phyloP scores from a whole-genome alignment of 1,284 basidiomycete species.

The Malassezia dermatis region DNA sequence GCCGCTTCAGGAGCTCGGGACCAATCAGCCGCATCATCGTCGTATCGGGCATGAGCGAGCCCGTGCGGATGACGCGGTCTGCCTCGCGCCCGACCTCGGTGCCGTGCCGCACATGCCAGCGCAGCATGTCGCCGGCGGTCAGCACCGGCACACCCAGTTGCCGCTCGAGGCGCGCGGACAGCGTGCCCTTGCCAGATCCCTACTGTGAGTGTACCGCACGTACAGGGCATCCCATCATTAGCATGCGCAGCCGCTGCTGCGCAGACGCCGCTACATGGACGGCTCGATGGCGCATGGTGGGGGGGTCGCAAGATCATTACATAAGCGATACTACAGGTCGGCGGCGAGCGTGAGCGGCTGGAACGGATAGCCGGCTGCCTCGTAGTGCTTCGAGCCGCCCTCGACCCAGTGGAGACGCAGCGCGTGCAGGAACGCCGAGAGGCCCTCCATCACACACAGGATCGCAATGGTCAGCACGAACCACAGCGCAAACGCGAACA shows the following conservation, averaged over 20 bases:
- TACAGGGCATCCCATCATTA: slow-evolving; percentile 39
- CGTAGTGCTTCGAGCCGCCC: slow-evolving; percentile 90
- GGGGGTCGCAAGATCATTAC: neutral
- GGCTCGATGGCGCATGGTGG: neutral
- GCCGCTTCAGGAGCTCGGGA: slow-evolving; percentile 21
- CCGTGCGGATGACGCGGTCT: slow-evolving; percentile 28
- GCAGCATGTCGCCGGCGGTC: slow-evolving; percentile 39
- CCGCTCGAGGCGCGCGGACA: slow-evolving; percentile 29
- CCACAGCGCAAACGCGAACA: slow-evolving; percentile 68
- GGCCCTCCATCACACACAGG: slow-evolving; percentile 78
- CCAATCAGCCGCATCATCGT: slow-evolving; percentile 42
- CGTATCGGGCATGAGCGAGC: slow-evolving; percentile 42
- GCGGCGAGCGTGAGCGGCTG: slow-evolving; percentile 29
- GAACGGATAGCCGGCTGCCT: slow-evolving; percentile 65
- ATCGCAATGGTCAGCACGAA: slow-evolving; percentile 62
- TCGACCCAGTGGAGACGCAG: slow-evolving; percentile 97
- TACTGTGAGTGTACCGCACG: neutral
- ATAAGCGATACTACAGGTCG: neutral
- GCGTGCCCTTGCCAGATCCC: slow-evolving; percentile 45
- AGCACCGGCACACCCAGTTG: slow-evolving; percentile 23
- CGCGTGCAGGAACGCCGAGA: slow-evolving; percentile 72
- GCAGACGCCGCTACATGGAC: neutral
- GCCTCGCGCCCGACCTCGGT: slow-evolving; percentile 35
- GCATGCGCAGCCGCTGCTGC: slow-evolving; percentile 31
- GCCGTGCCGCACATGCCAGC: slow-evolving; percentile 28